Evolutionary conservation across 495 filamentous ascomycete species (phyloP).

Genomic region (Neurospora sp.): DNA sequence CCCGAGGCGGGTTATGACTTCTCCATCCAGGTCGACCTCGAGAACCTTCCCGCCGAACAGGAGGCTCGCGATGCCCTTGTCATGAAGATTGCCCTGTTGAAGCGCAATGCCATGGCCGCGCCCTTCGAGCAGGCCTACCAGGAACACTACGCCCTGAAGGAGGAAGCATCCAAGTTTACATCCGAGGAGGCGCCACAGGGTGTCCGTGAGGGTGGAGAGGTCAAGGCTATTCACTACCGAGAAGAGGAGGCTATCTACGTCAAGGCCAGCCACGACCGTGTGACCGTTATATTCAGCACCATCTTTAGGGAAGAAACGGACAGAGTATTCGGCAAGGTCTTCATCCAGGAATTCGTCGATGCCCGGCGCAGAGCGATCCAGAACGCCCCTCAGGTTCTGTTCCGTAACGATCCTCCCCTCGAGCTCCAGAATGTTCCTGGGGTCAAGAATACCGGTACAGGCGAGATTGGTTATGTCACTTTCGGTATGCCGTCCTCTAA

Average conservation of each 20-base stretch:
- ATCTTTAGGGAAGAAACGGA: constrained; percentile 97
- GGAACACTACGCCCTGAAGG: constrained; percentile 73
- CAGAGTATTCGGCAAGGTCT: constrained; percentile 92
- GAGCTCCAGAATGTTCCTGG: constrained; percentile 83
- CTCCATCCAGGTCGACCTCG: constrained; percentile 78
- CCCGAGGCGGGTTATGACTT: constrained; percentile 93
- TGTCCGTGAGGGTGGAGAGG: constrained; percentile 74
- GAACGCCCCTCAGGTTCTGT: constrained; percentile 97
- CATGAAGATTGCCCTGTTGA: constrained; percentile 74
- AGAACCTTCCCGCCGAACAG: constrained; percentile 69
- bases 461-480: constrained; percentile 91
- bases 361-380: constrained; percentile 88
- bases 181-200: constrained; percentile 86
- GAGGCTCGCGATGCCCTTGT: constrained; percentile 77
- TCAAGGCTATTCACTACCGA: constrained; percentile 94
- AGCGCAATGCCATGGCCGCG: constrained; percentile 96
- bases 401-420: constrained; percentile 86
- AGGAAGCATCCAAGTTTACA: constrained; percentile 82
- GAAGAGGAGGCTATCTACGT: constrained; percentile 99
- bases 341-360: constrained; percentile 91
- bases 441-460: constrained; percentile 57
- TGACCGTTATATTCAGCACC: constrained; percentile 98
- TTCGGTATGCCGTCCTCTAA: constrained; percentile 55
- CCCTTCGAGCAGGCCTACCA: constrained; percentile 95
- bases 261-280: constrained; percentile 91